Conservation (phyloP, 2,329 filamentous ascomycete genomes). For the Microthyrium microscopicum region DNA sequence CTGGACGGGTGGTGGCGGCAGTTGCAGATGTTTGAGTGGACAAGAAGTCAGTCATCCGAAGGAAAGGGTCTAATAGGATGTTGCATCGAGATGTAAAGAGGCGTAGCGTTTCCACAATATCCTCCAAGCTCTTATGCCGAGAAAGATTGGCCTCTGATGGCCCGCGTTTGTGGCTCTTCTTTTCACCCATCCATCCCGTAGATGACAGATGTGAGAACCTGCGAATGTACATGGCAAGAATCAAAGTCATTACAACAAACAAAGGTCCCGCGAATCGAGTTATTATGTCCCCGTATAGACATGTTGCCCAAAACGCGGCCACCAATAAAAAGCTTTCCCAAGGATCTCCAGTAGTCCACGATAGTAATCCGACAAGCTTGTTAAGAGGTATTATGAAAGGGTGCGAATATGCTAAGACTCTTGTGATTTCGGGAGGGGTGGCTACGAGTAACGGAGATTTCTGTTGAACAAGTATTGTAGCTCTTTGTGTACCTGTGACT, state of each 20-base stretch:
- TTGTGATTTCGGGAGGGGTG: constrained; percentile 85
- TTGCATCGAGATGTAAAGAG: constrained; percentile 86
- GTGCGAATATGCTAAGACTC: constrained; percentile 88
- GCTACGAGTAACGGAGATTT: constrained; percentile 87
- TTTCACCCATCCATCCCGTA: constrained; percentile 57
- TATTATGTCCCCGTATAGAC: constrained; percentile 74
- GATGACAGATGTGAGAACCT: constrained; percentile 82
- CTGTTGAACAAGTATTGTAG: constrained; percentile 88
- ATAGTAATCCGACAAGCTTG: constrained; percentile 66
- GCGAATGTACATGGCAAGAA: constrained; percentile 81
- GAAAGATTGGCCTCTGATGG: constrained; percentile 47
- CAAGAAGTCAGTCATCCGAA: constrained; percentile 82
- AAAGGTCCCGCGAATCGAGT: constrained; percentile 70
- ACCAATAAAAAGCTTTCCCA: constrained; percentile 95
- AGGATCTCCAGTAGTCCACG: constrained; percentile 84
- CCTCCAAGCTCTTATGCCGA: constrained; percentile 87
- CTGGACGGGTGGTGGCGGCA: constrained; percentile 77
- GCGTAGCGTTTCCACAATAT: constrained; percentile 88
- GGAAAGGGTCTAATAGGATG: constrained; percentile 72
- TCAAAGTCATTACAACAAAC: constrained; percentile 61
- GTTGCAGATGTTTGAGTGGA: constrained; percentile 82
- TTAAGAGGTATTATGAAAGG: constrained; percentile 85
- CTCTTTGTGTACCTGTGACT: constrained; percentile 56
- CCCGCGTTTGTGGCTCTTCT: constrained; percentile 34
- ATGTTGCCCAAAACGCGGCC: constrained; percentile 66